Percentiles rank a stretch among this genome's conserved stretches.
These are phyloP conservation scores for Petrea volubilis DNA, from an alignment of 257 asterid genomes.

Conservation along the genomic window DNA sequence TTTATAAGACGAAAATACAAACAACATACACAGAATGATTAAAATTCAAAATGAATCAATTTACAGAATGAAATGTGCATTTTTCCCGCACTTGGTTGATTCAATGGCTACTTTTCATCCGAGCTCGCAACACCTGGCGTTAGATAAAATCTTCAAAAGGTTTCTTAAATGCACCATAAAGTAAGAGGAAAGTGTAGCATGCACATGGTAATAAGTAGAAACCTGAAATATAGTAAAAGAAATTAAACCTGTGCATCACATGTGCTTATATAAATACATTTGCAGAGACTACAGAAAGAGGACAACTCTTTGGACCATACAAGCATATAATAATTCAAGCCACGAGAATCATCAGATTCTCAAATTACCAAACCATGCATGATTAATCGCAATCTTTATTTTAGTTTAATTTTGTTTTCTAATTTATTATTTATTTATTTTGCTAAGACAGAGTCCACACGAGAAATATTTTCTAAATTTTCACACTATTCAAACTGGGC, in stretches of 20 bases:
- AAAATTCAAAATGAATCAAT: no score
- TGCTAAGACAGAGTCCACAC: conserved; percentile 16
- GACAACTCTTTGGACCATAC: conserved; percentile 12
- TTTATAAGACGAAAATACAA: no score
- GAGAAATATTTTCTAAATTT: background rate
- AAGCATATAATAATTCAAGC: background rate
- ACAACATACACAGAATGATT: no score
- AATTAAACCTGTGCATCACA: background rate
- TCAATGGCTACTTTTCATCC: no score
- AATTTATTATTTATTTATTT: background rate
- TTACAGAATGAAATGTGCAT: no score
- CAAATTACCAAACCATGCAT: background rate
- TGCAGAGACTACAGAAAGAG: background rate
- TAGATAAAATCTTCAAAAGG: background rate
- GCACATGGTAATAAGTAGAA: background rate
- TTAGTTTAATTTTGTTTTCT: no score
- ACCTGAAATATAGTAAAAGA: background rate
- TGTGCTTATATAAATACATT: background rate
- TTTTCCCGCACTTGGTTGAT: no score
- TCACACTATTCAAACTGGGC: conserved; percentile 16
- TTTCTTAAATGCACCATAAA: background rate
- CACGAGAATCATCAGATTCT: conserved; percentile 10
- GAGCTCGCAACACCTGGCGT: no score
- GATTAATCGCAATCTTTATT: background rate
- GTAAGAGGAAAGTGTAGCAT: background rate